Percentiles rank a stretch among this genome's conserved stretches.
Conservation (phyloP, 805 yeast species). For the Metschnikowia kunwiensis region DNA sequence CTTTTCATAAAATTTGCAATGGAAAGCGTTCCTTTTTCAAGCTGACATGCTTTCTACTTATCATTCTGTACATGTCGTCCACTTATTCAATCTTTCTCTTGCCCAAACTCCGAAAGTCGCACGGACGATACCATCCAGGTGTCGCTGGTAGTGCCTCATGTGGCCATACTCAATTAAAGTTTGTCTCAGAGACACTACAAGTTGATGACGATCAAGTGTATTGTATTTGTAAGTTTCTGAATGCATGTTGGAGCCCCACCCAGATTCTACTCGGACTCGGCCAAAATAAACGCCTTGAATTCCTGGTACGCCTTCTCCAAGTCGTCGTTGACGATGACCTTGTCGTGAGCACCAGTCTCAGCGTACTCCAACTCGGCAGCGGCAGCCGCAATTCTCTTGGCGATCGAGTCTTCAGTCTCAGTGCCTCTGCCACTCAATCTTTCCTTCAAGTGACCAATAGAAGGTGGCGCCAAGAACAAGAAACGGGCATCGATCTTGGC, state of each 20-base stretch:
- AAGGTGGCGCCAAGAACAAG: slow-evolving; percentile 90
- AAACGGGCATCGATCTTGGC: slow-evolving; percentile 80
- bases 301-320: slow-evolving; percentile 83
- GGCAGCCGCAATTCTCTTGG: slow-evolving; percentile 85
- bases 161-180: no score
- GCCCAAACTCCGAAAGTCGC: no score
- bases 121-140: no score
- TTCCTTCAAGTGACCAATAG: slow-evolving; percentile 67
- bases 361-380: slow-evolving; percentile 85
- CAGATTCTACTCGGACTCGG: slow-evolving; percentile 18
- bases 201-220: not conserved
- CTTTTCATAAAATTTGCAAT: no score
- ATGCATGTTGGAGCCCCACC: not conserved
- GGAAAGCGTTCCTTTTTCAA: no score
- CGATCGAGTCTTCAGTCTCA: slow-evolving; percentile 81
- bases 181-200: no score
- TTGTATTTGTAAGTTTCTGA: not conserved
- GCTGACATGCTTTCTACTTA: no score
- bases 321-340: slow-evolving; percentile 84
- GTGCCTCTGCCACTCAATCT: slow-evolving; percentile 92
- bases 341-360: slow-evolving; percentile 88
- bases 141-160: no score
- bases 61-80: no score
- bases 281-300: slow-evolving; percentile 72
- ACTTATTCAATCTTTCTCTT: no score